Conservation (phyloP, 2,329 filamentous ascomycete species). For the Delphinella strobiligena region DNA sequence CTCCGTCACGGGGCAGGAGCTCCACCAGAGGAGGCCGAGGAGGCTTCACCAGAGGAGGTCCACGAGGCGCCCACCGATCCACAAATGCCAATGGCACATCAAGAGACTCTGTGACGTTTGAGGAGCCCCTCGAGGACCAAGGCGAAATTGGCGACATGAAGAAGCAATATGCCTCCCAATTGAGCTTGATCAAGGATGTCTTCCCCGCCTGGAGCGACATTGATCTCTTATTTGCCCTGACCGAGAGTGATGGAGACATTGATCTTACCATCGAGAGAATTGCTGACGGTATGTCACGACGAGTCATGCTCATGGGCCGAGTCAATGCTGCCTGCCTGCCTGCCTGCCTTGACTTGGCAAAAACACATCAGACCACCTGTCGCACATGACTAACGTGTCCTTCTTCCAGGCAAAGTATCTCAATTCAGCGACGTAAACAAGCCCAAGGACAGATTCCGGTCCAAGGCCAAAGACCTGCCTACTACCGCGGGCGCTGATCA, state of each 20-base stretch:
- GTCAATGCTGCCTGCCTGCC: background rate
- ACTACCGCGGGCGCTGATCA: constrained; percentile 42
- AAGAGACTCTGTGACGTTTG: constrained; percentile 43
- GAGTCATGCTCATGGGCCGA: too few species aligned
- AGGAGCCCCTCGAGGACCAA: constrained; percentile 62
- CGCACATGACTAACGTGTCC: background rate
- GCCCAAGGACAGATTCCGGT: constrained; percentile 60
- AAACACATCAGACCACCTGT: background rate
- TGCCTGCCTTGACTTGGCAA: constrained; percentile 4
- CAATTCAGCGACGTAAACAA: constrained; percentile 79
- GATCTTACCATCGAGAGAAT: constrained; percentile 65
- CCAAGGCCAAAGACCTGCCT: constrained; percentile 56
- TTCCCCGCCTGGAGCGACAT: constrained; percentile 93
- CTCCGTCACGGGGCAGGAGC: constrained; percentile 78
- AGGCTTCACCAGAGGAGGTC: constrained; percentile 43
- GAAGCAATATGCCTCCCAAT: constrained; percentile 72
- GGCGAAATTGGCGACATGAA: constrained; percentile 86
- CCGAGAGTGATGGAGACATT: constrained; percentile 72
- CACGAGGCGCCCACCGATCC: constrained; percentile 29
- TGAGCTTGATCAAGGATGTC: constrained; percentile 77
- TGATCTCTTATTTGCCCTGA: constrained; percentile 82
- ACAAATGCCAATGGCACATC: constrained; percentile 59
- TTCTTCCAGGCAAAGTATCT: constrained; percentile 53
- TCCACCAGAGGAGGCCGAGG: constrained; percentile 76
- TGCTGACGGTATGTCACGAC: constrained; percentile 52